Percentiles rank a stretch among this genome's conserved stretches.
Conservation (phyloP, 73 alveolate species). For the Paramecium tetraurelia region DNA sequence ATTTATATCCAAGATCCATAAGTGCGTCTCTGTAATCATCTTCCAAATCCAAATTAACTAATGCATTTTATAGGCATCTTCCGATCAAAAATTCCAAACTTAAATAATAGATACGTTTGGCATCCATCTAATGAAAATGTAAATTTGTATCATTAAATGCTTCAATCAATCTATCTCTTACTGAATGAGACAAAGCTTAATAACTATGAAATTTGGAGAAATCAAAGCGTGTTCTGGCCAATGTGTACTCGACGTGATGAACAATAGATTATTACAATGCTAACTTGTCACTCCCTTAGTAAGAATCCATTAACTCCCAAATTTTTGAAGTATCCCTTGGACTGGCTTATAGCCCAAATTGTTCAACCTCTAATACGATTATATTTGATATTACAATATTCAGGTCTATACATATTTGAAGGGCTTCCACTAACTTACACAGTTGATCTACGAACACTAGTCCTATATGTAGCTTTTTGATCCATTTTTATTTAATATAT, state of each 20-base stretch:
- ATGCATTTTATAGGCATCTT: conserved; percentile 94
- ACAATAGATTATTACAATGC: conserved; percentile 47
- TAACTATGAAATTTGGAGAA: conserved; percentile 62
- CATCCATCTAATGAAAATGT: conserved; percentile 45
- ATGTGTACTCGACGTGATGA: conserved; percentile 64
- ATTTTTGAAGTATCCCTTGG: conserved; percentile 41
- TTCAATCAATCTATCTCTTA: conserved; percentile 96
- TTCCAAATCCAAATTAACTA: conserved; percentile 94
- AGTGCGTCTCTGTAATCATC: conserved; percentile 89
- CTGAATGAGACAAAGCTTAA: conserved; percentile 90
- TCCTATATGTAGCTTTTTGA: neutral
- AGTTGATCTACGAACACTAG: neutral
- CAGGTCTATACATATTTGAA: conserved; percentile 17
- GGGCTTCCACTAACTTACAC: conserved; percentile 36
- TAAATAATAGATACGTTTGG: conserved; percentile 89
- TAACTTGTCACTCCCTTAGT: conserved; percentile 38
- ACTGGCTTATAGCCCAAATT: neutral
- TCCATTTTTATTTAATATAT: neutral
- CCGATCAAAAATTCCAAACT: conserved; percentile 98
- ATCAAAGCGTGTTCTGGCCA: conserved; percentile 68
- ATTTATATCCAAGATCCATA: conserved; percentile 86
- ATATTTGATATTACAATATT: neutral
- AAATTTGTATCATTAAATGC: conserved; percentile 92
- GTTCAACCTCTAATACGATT: neutral
- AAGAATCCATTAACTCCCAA: conserved; percentile 65